Conservation (phyloP, 139 green algal genomes). For the Pleodorina starrii region DNA sequence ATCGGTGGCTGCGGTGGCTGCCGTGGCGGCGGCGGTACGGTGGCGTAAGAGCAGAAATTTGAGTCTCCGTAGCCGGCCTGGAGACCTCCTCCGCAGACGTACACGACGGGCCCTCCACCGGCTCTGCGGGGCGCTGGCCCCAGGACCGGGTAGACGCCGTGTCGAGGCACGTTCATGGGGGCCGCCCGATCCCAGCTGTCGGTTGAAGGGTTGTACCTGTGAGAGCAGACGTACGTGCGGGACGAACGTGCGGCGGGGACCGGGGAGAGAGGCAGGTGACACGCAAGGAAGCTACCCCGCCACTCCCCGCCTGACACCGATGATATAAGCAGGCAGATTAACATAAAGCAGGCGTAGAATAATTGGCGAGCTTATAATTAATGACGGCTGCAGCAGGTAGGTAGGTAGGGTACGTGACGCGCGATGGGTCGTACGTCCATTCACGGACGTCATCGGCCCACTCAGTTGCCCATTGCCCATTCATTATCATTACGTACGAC, state of each 20-base stretch:
- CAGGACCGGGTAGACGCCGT: not conserved
- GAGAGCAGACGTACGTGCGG: not conserved
- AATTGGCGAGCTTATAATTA: not conserved
- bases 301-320: no score
- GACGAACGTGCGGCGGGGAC: not conserved
- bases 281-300: no score
- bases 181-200: not conserved
- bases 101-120: not conserved
- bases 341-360: not conserved
- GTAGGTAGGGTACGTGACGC: no score
- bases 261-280: not conserved
- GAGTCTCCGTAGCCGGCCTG: not conserved
- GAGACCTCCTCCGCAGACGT: constrained; percentile 6
- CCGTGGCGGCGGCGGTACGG: no score
- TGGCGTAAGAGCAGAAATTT: not conserved
- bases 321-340: no score
- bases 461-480: no score
- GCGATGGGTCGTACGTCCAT: no score
- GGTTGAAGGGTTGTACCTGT: not conserved
- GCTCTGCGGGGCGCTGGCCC: not conserved
- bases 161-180: not conserved
- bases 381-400: no score
- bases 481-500: not conserved
- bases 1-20: no score
- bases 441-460: no score